Percentiles rank a stretch among this genome's conserved stretches.
Conservation (phyloP, 495 filamentous ascomycete species). For the Parachaetomium inaequale region DNA sequence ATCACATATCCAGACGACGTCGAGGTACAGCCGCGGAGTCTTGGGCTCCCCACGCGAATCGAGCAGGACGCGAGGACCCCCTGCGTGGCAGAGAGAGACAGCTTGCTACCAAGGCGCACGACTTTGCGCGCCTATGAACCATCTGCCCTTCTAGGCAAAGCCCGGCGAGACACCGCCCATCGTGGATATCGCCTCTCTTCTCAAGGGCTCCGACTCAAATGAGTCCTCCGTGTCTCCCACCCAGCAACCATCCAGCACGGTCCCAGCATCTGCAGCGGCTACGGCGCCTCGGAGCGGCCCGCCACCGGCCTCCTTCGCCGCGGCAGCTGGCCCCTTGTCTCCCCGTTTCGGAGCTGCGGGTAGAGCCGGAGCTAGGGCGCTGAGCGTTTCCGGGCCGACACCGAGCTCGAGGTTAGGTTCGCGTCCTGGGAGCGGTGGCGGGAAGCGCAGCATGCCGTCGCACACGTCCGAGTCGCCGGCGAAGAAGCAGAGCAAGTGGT, state of each 20-base stretch:
- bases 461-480: conserved; percentile 70
- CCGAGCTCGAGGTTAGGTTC: conserved; percentile 8
- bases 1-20: not conserved
- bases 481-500: conserved; percentile 97
- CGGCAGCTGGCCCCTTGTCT: conserved; percentile 26
- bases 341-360: conserved; percentile 19
- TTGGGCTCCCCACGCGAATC: not conserved
- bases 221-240: conserved; percentile 59
- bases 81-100: conserved; percentile 8
- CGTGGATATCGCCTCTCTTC: conserved; percentile 85
- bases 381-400: conserved; percentile 13
- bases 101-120: conserved; percentile 13
- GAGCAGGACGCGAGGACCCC: not conserved
- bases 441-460: conserved; percentile 48
- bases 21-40: not conserved
- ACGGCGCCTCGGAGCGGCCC: conserved; percentile 26
- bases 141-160: conserved; percentile 27
- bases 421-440: conserved; percentile 25
- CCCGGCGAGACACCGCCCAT: conserved; percentile 54
- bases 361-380: conserved; percentile 8
- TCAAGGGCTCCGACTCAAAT: conserved; percentile 78
- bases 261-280: conserved; percentile 41
- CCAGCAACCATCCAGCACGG: conserved; percentile 51
- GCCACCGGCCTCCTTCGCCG: conserved; percentile 20
- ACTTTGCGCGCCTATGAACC: conserved; percentile 22